Base-by-base conservation (phyloP, 1,139 yeast genomes). In the Kazachstania sp. region DNA sequence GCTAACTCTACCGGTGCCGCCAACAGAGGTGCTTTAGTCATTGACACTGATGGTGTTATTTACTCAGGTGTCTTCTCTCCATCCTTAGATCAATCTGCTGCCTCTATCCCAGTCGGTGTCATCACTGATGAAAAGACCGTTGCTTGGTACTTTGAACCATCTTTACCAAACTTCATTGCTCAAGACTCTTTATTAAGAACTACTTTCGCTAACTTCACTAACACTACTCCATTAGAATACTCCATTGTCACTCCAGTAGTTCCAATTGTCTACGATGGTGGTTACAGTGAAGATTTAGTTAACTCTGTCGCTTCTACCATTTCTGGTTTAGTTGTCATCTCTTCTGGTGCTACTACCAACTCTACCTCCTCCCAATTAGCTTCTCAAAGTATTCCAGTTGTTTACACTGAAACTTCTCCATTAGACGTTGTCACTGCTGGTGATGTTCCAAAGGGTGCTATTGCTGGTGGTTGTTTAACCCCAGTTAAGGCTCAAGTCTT, bases 401-500 rank as follows among this genome's bases (percentile, higher is more conserved):
- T 60, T 28, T 59, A 51, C 51, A 53, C 64, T 30, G 53, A 51
- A 23, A 43, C 49, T 13, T 51, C 54, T 15, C 52, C 52, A 32
- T 46, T 56, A 38, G 46, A 41, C 42, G 46, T 44, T 43, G 51
- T 55, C n/a, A 37, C 49, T 30, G 26, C 40, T 15, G 53, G 49
- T 29, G 61, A 59, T 44, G 57, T 60, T 29, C 61, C 63, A 44
- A 43, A 37, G 2, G 56, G 56, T 39, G 53, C 63, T 19, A 52
- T 61, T 43, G 59, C 60, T 29, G 66, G 59, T 31, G 65, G 65
- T 38, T 54, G 54, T 47, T 49, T 63, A 45, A 54, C 64, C 35
- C 66, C 67, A 45, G 46, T 53, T 39, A 58, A 63, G 54, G 61
- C 65, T 30, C 64, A 62, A 49, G 43, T 63, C 23, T 51, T 63